These are phyloP conservation scores for Rutidosis leptorrhynchoides DNA, from an alignment of 129 eudicot species.

Conservation along the genomic window DNA sequence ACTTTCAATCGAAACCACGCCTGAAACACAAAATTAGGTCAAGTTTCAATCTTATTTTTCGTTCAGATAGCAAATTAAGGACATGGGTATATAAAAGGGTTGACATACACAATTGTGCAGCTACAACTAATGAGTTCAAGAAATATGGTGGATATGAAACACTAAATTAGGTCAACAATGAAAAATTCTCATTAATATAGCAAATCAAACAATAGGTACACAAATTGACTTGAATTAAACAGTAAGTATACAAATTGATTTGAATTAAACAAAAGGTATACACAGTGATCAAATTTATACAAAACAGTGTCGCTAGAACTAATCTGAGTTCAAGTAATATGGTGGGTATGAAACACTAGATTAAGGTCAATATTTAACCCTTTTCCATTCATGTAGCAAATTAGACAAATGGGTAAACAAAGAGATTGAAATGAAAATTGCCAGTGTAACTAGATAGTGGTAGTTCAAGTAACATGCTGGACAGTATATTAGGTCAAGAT, in stretches of 20 bases:
- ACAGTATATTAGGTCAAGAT: background rate
- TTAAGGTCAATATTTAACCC: background rate
- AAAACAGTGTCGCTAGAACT: too few species aligned
- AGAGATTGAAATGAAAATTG: background rate
- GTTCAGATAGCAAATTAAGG: background rate
- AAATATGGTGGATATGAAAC: background rate
- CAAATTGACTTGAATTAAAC: too few species aligned
- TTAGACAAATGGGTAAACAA: background rate
- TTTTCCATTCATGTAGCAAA: background rate
- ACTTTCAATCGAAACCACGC: background rate
- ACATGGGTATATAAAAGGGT: background rate
- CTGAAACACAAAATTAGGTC: constrained; percentile 1
- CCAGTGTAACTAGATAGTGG: too few species aligned
- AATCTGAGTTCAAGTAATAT: too few species aligned
- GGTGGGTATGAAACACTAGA: too few species aligned
- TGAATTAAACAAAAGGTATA: background rate
- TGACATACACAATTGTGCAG: background rate
- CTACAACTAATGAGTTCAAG: background rate
- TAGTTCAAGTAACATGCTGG: too few species aligned
- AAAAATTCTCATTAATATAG: too few species aligned
- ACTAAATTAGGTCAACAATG: background rate
- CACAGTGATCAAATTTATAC: background rate
- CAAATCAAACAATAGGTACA: too few species aligned
- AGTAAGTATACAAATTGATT: too few species aligned
- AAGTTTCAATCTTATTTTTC: background rate